Evolutionary conservation across 495 filamentous ascomycete species (phyloP).

Genomic region (Xylaria intraflava): DNA sequence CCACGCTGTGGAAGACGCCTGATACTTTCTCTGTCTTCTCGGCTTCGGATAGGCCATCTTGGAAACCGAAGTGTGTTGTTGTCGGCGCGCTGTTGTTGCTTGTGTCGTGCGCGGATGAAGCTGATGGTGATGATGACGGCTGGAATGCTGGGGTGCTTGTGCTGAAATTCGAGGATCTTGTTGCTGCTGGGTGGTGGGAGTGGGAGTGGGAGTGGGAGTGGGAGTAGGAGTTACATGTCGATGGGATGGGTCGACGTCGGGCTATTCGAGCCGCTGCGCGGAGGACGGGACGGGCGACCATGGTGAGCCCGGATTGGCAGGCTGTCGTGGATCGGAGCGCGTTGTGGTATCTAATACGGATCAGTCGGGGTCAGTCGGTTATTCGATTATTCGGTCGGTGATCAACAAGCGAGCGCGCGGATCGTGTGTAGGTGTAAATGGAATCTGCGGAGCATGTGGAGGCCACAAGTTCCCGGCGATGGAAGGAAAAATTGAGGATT

Average conservation of each 20-base stretch:
- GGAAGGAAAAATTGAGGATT: conserved; percentile 3
- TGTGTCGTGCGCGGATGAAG: conserved; percentile 5
- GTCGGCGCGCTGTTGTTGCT: not conserved
- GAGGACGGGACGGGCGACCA: conserved; percentile 19
- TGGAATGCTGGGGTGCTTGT: conserved; percentile 3
- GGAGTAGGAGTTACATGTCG: not conserved
- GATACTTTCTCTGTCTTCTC: conserved; percentile 67
- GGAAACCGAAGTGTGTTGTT: conserved; percentile 90
- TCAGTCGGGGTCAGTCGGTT: not conserved
- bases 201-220: not conserved
- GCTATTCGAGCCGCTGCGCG: conserved; percentile 17
- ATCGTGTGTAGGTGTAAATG: not conserved
- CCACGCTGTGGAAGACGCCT: conserved; percentile 91
- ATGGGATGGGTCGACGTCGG: conserved; percentile 3
- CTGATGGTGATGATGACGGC: conserved; percentile 8
- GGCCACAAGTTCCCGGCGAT: too few relatives aligned
- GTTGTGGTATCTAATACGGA: not conserved
- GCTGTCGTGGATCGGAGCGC: not conserved
- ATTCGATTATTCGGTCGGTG: not conserved
- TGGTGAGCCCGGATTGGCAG: conserved; percentile 3
- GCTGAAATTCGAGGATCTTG: not conserved
- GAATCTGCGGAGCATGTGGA: not conserved
- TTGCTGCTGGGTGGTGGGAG: not conserved
- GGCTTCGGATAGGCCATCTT: conserved; percentile 69
- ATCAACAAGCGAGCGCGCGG: not conserved